Evolutionary conservation across 1,284 basidiomycete species (phyloP).

Genomic region (Papiliotrema laurentii): DNA sequence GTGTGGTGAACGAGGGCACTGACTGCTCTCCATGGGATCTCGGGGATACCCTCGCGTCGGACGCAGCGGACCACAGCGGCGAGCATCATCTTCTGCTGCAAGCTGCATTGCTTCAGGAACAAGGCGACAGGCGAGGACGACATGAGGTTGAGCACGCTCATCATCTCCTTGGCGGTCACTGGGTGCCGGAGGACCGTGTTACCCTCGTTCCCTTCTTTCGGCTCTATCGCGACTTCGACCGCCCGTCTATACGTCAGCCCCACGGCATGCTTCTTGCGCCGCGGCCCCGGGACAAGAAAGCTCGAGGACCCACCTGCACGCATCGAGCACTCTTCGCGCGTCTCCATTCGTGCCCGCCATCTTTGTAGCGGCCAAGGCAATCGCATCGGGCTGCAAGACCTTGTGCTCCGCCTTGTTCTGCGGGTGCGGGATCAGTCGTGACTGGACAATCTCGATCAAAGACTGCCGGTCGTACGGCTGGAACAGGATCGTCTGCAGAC

Average conservation of each 20-base stretch:
- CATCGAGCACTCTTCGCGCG: conserved; percentile 87
- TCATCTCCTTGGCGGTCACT: conserved; percentile 70
- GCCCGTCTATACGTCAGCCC: conserved; percentile 58
- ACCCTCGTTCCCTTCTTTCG: conserved; percentile 7
- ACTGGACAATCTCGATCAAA: conserved; percentile 79
- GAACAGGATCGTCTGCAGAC: conserved; percentile 95
- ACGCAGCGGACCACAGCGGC: conserved; percentile 78
- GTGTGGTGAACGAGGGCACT: conserved; percentile 21
- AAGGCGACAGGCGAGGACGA: conserved; percentile 84
- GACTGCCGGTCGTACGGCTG: conserved; percentile 80
- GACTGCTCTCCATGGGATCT: conserved; percentile 79
- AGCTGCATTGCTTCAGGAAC: conserved; percentile 71
- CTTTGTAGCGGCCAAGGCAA: conserved; percentile 85
- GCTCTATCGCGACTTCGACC: conserved; percentile 64
- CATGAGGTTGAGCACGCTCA: conserved; percentile 79
- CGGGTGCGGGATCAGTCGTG: conserved; percentile 58
- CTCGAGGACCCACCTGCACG: conserved; percentile 61
- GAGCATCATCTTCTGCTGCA: conserved; percentile 86
- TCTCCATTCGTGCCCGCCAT: conserved; percentile 92
- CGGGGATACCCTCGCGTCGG: conserved; percentile 76
- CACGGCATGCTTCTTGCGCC: not conserved
- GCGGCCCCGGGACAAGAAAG: no score
- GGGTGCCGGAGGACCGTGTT: conserved; percentile 44
- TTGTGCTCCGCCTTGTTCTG: conserved; percentile 60
- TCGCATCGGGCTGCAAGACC: conserved; percentile 61